Evolutionary conservation across 2,329 filamentous ascomycete genomes (phyloP).

Genomic region (Ophiostoma novo-ulmi): DNA sequence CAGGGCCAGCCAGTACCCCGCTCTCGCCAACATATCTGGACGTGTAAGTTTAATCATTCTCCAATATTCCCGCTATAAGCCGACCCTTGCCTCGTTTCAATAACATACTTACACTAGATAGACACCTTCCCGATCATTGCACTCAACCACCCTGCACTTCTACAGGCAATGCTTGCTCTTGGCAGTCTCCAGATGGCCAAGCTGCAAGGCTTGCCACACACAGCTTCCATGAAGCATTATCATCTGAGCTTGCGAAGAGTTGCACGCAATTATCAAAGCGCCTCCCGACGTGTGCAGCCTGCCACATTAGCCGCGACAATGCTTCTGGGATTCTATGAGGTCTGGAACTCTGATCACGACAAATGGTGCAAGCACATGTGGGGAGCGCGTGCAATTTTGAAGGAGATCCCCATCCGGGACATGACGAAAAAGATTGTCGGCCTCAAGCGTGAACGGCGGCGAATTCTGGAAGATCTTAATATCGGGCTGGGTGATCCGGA

Average conservation of each 20-base stretch:
- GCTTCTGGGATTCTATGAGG: conserved; percentile 85
- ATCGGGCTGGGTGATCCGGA: not conserved
- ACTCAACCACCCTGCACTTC: conserved; percentile 74
- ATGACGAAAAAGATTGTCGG: conserved; percentile 68
- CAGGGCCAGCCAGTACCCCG: conserved; percentile 55
- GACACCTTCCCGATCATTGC: conserved; percentile 80
- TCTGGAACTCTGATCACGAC: conserved; percentile 87
- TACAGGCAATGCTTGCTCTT: conserved; percentile 86
- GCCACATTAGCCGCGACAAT: conserved; percentile 84
- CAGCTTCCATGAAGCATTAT: conserved; percentile 85
- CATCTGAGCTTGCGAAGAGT: conserved; percentile 76
- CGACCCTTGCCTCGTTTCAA: not conserved
- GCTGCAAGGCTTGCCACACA: conserved; percentile 66
- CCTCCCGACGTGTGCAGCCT: conserved; percentile 63
- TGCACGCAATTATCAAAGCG: conserved; percentile 66
- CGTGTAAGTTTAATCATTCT: conserved; percentile 43
- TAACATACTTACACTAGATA: conserved; percentile 29
- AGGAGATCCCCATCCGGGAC: conserved; percentile 71
- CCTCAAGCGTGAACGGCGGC: conserved; percentile 48
- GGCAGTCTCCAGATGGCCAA: conserved; percentile 84
- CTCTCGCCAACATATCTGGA: conserved; percentile 61
- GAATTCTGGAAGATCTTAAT: conserved; percentile 33
- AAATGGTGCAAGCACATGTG: conserved; percentile 94
- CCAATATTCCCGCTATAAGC: not conserved
- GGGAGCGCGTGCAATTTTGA: conserved; percentile 74